A percentile compares a stretch with the other conserved stretches of the same genome.
phyloP scores from a whole-genome alignment of 129 eudicot species.

The Kitagawia praeruptora region DNA sequence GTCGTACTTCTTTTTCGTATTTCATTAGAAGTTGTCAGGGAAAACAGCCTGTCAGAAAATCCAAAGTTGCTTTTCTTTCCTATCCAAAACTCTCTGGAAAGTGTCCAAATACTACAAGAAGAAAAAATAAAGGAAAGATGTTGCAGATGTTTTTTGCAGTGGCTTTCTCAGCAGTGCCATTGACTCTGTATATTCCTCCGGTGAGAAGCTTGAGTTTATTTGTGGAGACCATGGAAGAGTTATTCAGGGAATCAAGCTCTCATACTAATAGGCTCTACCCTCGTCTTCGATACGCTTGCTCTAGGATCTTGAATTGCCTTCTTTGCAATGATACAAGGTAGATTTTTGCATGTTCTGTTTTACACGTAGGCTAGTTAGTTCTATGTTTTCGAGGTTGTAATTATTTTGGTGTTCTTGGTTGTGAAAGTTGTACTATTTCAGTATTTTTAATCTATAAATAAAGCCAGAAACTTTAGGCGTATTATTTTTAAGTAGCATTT shows the following conservation, averaged over 20 bases:
- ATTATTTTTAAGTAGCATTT: no score
- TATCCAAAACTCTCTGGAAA: background rate
- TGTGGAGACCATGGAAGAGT: slow-evolving; percentile 60
- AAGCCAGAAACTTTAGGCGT: background rate
- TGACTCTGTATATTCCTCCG: slow-evolving; percentile 73
- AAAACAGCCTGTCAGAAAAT: background rate
- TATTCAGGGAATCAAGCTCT: slow-evolving; percentile 56
- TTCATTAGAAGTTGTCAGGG: background rate
- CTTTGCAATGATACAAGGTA: slow-evolving; percentile 31
- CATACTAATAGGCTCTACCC: slow-evolving; percentile 53
- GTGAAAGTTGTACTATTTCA: background rate
- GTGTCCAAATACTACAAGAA: background rate
- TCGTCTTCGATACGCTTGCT: slow-evolving; percentile 45
- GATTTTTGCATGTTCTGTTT: background rate
- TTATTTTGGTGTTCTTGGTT: background rate
- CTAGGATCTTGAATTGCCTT: slow-evolving; percentile 55
- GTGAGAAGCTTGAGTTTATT: slow-evolving; percentile 61
- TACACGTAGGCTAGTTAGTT: background rate
- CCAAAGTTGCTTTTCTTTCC: background rate
- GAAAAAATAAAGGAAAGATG: slow-evolving; percentile 24
- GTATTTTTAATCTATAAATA: background rate
- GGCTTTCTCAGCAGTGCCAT: slow-evolving; percentile 79
- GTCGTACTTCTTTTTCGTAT: no score
- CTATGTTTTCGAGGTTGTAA: background rate
- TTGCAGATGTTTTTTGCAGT: slow-evolving; percentile 62